Evolutionary conservation across 768 basidiomycete species (phyloP).

Genomic region (Collybia sp.): DNA sequence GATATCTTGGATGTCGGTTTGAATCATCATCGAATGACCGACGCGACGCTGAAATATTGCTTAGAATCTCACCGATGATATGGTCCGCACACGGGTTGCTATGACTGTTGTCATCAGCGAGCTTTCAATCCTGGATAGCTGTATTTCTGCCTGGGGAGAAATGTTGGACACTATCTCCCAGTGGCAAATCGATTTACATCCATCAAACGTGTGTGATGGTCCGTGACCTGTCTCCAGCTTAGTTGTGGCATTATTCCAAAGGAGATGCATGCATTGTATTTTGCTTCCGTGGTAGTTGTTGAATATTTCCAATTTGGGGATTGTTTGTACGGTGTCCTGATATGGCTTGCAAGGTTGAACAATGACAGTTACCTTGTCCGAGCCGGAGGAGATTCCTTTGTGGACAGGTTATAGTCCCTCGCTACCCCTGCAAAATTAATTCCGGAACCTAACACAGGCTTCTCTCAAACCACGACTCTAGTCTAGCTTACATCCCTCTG

Average conservation of each 20-base stretch:
- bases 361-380: constrained; percentile 17
- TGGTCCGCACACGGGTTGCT: constrained; percentile 38
- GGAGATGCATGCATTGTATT: constrained; percentile 14
- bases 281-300: neutral
- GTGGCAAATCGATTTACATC: no score
- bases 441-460: no score
- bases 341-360: constrained; percentile 16
- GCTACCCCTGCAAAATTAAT: no score
- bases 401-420: neutral
- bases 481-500: no score
- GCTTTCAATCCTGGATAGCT: constrained; percentile 48
- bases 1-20: constrained; percentile 32
- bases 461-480: no score
- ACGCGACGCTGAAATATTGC: no score
- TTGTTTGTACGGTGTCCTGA: constrained; percentile 8
- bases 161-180: constrained; percentile 1
- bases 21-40: no score
- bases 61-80: constrained; percentile 31
- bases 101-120: constrained; percentile 45
- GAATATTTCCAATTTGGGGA: neutral
- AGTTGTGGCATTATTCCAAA: constrained; percentile 21
- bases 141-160: constrained; percentile 38
- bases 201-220: neutral
- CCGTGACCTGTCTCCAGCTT: constrained; percentile 7
- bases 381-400: constrained; percentile 9